phyloP scores from a whole-genome alignment of 306 rosid species.

The Hippophae tibetana region DNA sequence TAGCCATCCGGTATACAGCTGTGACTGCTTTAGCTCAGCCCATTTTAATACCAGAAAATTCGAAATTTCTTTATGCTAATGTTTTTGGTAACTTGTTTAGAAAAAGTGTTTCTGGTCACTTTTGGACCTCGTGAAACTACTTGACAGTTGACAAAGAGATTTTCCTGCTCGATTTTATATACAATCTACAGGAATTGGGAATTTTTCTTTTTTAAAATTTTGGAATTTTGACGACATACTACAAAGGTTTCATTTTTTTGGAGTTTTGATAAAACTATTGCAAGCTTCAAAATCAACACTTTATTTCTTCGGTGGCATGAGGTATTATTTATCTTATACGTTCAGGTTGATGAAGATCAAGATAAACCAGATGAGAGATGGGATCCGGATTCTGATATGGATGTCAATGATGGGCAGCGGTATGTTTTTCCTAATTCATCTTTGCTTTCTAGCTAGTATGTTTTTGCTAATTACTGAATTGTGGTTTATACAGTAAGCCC shows the following conservation, averaged over 20 bases:
- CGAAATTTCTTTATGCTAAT: too few species aligned
- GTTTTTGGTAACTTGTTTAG: too few species aligned
- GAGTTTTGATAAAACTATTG: not conserved
- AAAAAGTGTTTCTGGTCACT: too few species aligned
- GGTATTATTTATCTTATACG: not conserved
- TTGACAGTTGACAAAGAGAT: too few species aligned
- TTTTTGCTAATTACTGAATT: slow-evolving; percentile 22
- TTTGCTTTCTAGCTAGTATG: slow-evolving; percentile 6
- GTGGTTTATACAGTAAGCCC: slow-evolving; percentile 33
- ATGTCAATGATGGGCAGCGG: slow-evolving; percentile 48
- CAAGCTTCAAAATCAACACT: not conserved
- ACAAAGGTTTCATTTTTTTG: too few species aligned
- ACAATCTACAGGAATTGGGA: too few species aligned
- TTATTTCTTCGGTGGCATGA: not conserved
- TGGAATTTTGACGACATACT: too few species aligned
- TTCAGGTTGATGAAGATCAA: slow-evolving; percentile 57
- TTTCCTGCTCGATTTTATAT: too few species aligned
- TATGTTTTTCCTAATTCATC: slow-evolving; percentile 22
- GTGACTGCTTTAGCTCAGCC: not conserved
- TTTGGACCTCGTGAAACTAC: too few species aligned
- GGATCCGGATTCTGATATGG: slow-evolving; percentile 72
- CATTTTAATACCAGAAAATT: not conserved
- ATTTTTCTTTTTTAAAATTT: too few species aligned
- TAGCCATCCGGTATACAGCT: not conserved
- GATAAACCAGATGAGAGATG: slow-evolving; percentile 51